Base-by-base conservation (phyloP, 306 rosid genomes). In the Citrullus colocynthis region DNA sequence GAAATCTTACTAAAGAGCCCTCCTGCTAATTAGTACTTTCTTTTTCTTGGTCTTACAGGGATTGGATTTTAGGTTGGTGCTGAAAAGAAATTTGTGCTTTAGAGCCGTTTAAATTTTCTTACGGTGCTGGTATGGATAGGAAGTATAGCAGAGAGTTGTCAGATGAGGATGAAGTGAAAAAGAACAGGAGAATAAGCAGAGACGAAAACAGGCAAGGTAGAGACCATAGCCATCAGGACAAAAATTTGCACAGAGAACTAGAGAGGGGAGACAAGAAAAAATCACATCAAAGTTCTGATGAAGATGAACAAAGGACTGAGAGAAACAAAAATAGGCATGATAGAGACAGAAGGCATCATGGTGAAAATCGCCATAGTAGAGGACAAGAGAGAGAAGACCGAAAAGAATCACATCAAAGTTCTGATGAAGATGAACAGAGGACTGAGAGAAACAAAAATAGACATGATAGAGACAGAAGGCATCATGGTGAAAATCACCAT, bases 81-180 rank as follows among this genome's bases (percentile, higher is more conserved):
- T 1, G 8, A 16, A 71, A n/a, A 20, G 18, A 71, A 20, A 48
- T 48, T 72, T 72, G 34, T 45, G 76, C 24, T 48, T 15, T 14
- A 18, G 5, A 24, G 76, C 15, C 7, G 14, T 71, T 24, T 48
- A 44, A 10, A 69, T 42, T 69, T 44, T 42, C 45, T 37, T 42
- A 4, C 17, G 8, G n/a, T 10, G 9, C 3, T 58, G 74, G 44
- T 63, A 90, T 89, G 96, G 96, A 89, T 56, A 86, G 86, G 75
- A 75, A 74, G 37, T 51, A 83, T 64, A 69, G 80, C 37, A 77
- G 89, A 12, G 88, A 87, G 39, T 88, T 87, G 28, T 88, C 90
- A 0, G 81, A 87, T 49, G 90, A 87, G 28, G 88, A 84, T 54
- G 79, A 78, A 30, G 36, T 56, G 58, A 82, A 78, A 75, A 78